Percentiles rank a stretch among this genome's conserved stretches.
These are phyloP conservation scores for Kwoniella botswanensis DNA, from an alignment of 768 basidiomycete species.

Conservation along the genomic window DNA sequence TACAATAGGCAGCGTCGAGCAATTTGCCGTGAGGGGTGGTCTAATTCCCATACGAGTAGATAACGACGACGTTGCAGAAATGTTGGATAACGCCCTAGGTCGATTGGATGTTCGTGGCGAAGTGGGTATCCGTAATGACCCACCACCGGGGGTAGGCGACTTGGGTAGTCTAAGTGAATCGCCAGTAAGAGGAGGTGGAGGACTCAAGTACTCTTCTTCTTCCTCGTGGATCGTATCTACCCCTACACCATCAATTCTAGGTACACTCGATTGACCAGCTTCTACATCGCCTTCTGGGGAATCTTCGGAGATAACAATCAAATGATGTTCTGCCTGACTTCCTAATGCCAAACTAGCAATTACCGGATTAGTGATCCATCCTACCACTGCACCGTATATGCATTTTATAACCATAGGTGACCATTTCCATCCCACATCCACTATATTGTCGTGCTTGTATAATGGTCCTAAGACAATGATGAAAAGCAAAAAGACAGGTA, in stretches of 20 bases:
- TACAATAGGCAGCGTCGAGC: constrained; percentile 12
- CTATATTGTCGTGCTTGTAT: constrained; percentile 50
- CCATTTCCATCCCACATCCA: constrained; percentile 38
- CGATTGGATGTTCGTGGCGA: constrained; percentile 12
- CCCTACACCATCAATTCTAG: background rate
- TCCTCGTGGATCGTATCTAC: background rate
- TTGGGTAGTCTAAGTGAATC: background rate
- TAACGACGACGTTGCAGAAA: constrained; percentile 2
- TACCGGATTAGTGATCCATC: constrained; percentile 57
- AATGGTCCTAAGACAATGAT: constrained; percentile 57
- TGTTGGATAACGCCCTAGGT: constrained; percentile 30
- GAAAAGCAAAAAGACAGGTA: constrained; percentile 56
- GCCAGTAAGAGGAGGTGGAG: background rate
- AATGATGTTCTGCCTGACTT: constrained; percentile 56
- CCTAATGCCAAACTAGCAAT: constrained; percentile 56
- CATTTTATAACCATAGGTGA: constrained; percentile 57
- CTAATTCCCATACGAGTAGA: background rate
- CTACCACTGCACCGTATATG: constrained; percentile 54
- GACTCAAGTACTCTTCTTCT: constrained; percentile 20
- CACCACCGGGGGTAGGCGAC: background rate
- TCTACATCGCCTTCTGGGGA: background rate
- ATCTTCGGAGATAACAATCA: constrained; percentile 43
- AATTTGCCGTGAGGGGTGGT: constrained; percentile 23
- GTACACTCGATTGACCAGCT: background rate
- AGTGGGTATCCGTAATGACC: background rate